Conservation (phyloP, 2,329 filamentous ascomycete genomes). For the Diaporthe ampelina region DNA sequence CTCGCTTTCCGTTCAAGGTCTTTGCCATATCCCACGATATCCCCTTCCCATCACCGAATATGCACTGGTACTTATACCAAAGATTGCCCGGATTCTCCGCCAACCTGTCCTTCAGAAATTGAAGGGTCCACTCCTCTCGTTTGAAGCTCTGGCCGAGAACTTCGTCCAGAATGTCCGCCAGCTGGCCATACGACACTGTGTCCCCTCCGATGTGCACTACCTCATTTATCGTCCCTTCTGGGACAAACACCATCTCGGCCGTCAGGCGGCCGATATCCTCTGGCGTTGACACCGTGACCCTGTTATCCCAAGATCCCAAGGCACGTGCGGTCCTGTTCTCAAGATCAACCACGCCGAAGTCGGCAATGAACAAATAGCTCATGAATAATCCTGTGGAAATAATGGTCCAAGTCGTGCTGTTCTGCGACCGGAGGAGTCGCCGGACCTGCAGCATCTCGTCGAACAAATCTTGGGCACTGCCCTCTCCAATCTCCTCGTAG, state of each 20-base stretch:
- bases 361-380: conserved; percentile 75
- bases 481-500: conserved; percentile 74
- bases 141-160: conserved; percentile 57
- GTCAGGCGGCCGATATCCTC: conserved; percentile 74
- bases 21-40: conserved; percentile 68
- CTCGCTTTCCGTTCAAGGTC: conserved; percentile 67
- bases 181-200: conserved; percentile 68
- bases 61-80: conserved; percentile 71
- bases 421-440: conserved; percentile 62
- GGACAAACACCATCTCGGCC: conserved; percentile 66
- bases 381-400: conserved; percentile 80
- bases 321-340: conserved; percentile 59
- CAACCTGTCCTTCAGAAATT: conserved; percentile 61
- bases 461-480: conserved; percentile 74
- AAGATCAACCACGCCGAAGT: conserved; percentile 74
- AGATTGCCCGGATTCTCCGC: conserved; percentile 59
- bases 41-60: conserved; percentile 71
- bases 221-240: conserved; percentile 51
- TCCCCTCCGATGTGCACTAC: conserved; percentile 74
- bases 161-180: conserved; percentile 67
- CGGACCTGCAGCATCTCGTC: conserved; percentile 76
- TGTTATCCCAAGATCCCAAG: conserved; percentile 72
- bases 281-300: conserved; percentile 73
- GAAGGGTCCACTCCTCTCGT: conserved; percentile 64
- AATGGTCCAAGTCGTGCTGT: conserved; percentile 69